Percentiles rank a stretch among this genome's conserved stretches.
These are phyloP conservation scores for Cucurbita ficifolia DNA, from an alignment of 306 rosid species.

Conservation along the genomic window DNA sequence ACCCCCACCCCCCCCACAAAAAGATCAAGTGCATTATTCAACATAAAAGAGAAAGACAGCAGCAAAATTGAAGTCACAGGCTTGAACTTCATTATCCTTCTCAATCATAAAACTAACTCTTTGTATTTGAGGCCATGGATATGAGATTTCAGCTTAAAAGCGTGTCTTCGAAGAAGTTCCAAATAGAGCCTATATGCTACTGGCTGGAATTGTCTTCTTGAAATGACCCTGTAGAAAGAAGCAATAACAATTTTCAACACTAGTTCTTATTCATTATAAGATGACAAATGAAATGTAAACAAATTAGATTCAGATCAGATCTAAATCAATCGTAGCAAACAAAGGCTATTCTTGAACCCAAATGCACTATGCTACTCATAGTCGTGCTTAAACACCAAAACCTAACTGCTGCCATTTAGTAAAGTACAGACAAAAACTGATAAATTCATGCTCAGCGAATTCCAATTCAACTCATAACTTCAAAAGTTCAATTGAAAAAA, in stretches of 20 bases:
- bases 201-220: conserved; percentile 59
- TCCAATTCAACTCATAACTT: background rate
- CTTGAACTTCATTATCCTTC: background rate
- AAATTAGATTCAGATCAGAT: background rate
- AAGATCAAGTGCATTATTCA: background rate
- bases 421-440: background rate
- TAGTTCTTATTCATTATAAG: background rate
- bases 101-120: conserved; percentile 30
- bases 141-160: conserved; percentile 59
- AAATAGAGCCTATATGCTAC: conserved; percentile 72
- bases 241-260: background rate
- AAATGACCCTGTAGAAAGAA: conserved; percentile 59
- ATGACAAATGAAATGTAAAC: background rate
- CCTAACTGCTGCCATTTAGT: background rate
- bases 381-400: background rate
- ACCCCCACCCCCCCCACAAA: background rate
- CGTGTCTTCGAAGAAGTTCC: conserved; percentile 70
- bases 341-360: background rate
- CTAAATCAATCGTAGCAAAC: background rate
- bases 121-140: conserved; percentile 44
- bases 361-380: background rate
- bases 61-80: background rate
- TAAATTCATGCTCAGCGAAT: background rate
- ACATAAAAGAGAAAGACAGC: background rate
- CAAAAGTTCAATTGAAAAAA: background rate